A percentile compares a stretch with the other conserved stretches of the same genome.
Conservation (phyloP, 352 stramenopile genomes). For the Blastocystis sp. region DNA sequence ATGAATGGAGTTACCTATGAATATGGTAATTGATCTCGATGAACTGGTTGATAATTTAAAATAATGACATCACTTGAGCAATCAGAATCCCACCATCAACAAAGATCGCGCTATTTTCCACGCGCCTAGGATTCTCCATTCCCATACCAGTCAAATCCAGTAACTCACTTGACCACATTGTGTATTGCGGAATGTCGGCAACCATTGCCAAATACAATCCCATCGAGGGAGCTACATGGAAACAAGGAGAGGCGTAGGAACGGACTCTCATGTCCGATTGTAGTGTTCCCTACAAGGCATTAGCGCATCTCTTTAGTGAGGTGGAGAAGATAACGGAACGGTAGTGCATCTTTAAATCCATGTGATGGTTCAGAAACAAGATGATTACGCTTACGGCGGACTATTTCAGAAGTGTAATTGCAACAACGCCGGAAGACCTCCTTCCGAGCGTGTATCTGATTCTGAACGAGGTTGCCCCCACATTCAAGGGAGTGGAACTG, state of each 20-base stretch:
- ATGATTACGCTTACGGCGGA: slow-evolving; percentile 46
- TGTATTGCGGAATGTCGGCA: no score
- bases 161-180: no score
- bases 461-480: slow-evolving; percentile 78
- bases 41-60: no score
- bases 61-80: no score
- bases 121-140: no score
- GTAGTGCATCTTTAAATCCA: neutral
- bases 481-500: slow-evolving; percentile 91
- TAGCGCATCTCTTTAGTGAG: neutral
- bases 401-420: slow-evolving; percentile 52
- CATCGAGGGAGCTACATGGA: slow-evolving; percentile 40
- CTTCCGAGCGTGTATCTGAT: slow-evolving; percentile 79
- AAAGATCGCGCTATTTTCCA: no score
- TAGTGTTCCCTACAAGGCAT: slow-evolving; percentile 56
- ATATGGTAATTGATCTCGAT: no score
- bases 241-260: slow-evolving; percentile 34
- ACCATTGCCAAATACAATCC: slow-evolving; percentile 27
- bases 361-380: neutral
- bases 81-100: no score
- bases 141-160: no score
- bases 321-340: slow-evolving; percentile 42
- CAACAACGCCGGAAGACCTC: slow-evolving; percentile 65
- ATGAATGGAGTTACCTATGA: no score
- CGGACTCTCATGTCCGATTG: neutral